phyloP scores from a whole-genome alignment of 2,329 filamentous ascomycete species.

The Cytospora piceae region DNA sequence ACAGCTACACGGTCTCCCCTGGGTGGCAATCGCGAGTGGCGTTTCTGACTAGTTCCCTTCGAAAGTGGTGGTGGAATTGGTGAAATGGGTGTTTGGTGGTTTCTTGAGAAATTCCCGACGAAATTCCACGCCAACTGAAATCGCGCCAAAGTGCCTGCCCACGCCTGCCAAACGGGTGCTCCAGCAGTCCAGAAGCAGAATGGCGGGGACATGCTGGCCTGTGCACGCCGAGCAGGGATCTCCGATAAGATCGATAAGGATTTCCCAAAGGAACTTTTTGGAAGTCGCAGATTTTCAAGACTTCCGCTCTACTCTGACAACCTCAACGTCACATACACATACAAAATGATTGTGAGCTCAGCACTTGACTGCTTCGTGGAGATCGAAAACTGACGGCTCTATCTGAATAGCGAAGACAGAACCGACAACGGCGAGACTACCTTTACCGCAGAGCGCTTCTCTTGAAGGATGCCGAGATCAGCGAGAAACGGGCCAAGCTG shows the following conservation, averaged over 20 bases:
- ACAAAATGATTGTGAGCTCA: constrained; percentile 44
- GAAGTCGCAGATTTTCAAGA: background rate
- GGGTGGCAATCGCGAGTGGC: constrained; percentile 14
- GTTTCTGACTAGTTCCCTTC: background rate
- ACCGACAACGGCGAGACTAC: constrained; percentile 81
- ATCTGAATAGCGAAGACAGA: constrained; percentile 64
- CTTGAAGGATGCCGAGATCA: constrained; percentile 88
- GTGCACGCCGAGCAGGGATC: background rate
- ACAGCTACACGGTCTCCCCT: constrained; percentile 9
- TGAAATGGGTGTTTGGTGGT: constrained; percentile 8
- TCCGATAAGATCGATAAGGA: constrained; percentile 11
- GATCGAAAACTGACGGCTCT: constrained; percentile 26
- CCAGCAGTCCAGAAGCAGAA: background rate
- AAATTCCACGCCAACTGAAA: constrained; percentile 6
- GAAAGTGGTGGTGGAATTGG: constrained; percentile 2
- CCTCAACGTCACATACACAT: background rate
- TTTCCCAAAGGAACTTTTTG: constrained; percentile 6
- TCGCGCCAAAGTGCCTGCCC: constrained; percentile 4
- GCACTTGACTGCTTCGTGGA: background rate
- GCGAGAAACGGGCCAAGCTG: constrained; percentile 86
- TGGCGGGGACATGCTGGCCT: background rate
- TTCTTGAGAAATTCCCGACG: constrained; percentile 11
- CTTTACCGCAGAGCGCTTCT: constrained; percentile 88
- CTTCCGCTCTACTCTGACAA: background rate
- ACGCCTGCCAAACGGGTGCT: background rate